Evolutionary conservation across 345 rosid genomes (phyloP).

Genomic region (Pelargonium nanum): DNA sequence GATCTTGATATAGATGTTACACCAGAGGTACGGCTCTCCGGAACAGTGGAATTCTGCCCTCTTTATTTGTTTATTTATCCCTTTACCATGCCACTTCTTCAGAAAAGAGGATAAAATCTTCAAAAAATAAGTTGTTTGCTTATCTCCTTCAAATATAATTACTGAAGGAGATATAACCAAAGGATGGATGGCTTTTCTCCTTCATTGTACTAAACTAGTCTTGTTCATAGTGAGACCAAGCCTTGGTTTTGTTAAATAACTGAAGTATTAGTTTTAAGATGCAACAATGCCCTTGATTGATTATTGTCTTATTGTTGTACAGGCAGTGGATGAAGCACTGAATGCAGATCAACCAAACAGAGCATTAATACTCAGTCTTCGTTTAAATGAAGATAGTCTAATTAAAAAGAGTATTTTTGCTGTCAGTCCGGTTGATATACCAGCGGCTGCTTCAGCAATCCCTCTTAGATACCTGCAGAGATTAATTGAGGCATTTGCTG

Average conservation of each 20-base stretch:
- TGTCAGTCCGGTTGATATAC: slow-evolving; percentile 54
- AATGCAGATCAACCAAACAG: slow-evolving; percentile 50
- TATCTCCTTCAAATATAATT: too few species aligned
- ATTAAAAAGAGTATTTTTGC: slow-evolving; percentile 77
- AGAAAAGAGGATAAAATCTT: too few species aligned
- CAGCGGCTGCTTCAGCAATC: slow-evolving; percentile 56
- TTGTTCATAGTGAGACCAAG: too few species aligned
- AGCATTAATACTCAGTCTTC: slow-evolving; percentile 80
- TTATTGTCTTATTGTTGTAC: slow-evolving; percentile 12
- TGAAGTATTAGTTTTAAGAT: neutral
- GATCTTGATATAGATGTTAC: slow-evolving; percentile 98
- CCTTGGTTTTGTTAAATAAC: neutral
- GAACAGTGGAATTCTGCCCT: neutral
- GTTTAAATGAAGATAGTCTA: slow-evolving; percentile 72
- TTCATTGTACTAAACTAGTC: too few species aligned
- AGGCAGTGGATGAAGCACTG: slow-evolving; percentile 75
- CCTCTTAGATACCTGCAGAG: slow-evolving; percentile 65
- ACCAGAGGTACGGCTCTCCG: slow-evolving; percentile 55
- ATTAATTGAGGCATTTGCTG: slow-evolving; percentile 67
- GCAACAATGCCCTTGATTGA: neutral
- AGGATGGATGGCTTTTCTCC: too few species aligned
- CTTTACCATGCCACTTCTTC: too few species aligned
- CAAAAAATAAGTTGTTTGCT: too few species aligned
- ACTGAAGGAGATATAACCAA: too few species aligned
- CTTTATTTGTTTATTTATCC: too few species aligned